These are phyloP conservation scores for Vigna mungo DNA, from an alignment of 306 rosid species.

Conservation along the genomic window DNA sequence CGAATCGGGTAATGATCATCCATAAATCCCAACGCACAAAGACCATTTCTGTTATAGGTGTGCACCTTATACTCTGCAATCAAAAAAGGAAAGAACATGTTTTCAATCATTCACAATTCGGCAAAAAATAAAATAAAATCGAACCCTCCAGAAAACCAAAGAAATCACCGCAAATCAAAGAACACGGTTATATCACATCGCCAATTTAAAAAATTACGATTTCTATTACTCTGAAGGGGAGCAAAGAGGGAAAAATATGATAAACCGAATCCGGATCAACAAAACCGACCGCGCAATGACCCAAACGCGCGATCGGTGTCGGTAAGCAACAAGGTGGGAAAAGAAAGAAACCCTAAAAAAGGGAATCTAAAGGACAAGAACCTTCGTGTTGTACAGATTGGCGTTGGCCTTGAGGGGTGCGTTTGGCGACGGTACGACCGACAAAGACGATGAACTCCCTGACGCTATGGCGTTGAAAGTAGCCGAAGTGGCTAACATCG, in stretches of 20 bases:
- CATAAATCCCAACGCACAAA: slow-evolving; percentile 96
- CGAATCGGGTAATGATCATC: slow-evolving; percentile 97
- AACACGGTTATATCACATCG: background rate
- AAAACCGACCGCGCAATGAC: background rate
- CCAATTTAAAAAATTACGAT: background rate
- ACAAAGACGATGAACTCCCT: slow-evolving; percentile 91
- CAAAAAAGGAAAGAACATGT: slow-evolving; percentile 14
- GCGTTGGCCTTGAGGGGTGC: slow-evolving; percentile 86
- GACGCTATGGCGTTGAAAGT: slow-evolving; percentile 91
- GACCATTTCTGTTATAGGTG: slow-evolving; percentile 87
- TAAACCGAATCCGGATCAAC: slow-evolving; percentile 35
- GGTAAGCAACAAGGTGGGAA: background rate
- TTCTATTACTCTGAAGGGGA: background rate
- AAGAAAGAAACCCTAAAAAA: slow-evolving; percentile 38
- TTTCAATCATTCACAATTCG: slow-evolving; percentile 1
- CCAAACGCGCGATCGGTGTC: background rate
- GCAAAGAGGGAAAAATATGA: background rate
- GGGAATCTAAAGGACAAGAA: background rate
- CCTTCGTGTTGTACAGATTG: slow-evolving; percentile 99
- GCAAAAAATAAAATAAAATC: background rate
- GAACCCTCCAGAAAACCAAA: background rate
- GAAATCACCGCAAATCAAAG: background rate
- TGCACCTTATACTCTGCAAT: slow-evolving; percentile 89
- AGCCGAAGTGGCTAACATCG: slow-evolving; percentile 85
- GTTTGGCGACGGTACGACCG: slow-evolving; percentile 95